These are phyloP conservation scores for Trifolium repens DNA, from an alignment of 306 rosid species.

Conservation along the genomic window DNA sequence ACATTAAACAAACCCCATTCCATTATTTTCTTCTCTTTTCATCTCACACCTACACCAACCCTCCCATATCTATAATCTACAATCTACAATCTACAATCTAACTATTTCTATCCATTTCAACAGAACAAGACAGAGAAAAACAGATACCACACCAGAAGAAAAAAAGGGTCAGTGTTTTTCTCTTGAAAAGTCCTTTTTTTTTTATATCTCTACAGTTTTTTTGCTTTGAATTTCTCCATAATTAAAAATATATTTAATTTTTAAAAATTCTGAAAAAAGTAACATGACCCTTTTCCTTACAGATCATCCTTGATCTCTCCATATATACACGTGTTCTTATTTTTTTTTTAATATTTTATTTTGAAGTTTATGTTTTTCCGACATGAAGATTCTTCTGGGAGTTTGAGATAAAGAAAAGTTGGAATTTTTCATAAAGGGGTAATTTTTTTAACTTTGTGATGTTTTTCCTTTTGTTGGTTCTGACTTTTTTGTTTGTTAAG, in stretches of 20 bases:
- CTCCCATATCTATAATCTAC: constrained; percentile 46
- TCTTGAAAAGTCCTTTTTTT: not conserved
- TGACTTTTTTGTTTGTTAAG: constrained; percentile 30
- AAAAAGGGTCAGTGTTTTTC: constrained; percentile 33
- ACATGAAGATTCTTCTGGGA: constrained; percentile 38
- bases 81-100: constrained; percentile 56
- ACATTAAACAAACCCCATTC: constrained; percentile 37
- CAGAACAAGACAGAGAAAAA: constrained; percentile 33
- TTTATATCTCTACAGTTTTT: constrained; percentile 40
- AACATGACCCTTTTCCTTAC: constrained; percentile 41
- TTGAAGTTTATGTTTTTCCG: constrained; percentile 37
- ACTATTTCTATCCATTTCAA: constrained; percentile 51
- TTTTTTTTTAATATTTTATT: constrained; percentile 15
- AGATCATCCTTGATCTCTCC: constrained; percentile 50
- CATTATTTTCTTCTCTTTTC: constrained; percentile 27
- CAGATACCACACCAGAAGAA: not conserved
- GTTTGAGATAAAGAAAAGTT: constrained; percentile 39
- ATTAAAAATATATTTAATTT: constrained; percentile 14
- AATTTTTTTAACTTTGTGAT: constrained; percentile 16
- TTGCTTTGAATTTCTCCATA: constrained; percentile 35
- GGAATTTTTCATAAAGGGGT: constrained; percentile 34
- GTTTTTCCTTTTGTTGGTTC: constrained; percentile 26
- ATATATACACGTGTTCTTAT: constrained; percentile 1
- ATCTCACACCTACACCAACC: constrained; percentile 49
- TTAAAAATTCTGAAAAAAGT: constrained; percentile 33